A percentile compares a stretch with the other conserved stretches of the same genome.
phyloP scores from a whole-genome alignment of 2,329 filamentous ascomycete species.

The Phoma sp. region DNA sequence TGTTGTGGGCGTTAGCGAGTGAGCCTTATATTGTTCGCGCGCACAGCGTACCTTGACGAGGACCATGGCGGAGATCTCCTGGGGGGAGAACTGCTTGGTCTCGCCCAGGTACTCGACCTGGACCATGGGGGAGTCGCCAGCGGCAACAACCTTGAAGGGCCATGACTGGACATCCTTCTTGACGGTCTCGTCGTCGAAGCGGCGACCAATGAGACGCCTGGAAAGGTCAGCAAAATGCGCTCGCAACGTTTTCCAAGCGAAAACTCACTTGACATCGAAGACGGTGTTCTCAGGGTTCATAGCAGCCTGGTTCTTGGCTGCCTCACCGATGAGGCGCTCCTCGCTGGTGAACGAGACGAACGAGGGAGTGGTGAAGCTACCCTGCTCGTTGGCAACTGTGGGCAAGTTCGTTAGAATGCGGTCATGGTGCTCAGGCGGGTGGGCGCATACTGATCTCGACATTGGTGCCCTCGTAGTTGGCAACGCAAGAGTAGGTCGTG shows the following conservation, averaged over 20 bases:
- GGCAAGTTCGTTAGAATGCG: slow-evolving; percentile 30
- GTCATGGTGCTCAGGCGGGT: slow-evolving; percentile 6
- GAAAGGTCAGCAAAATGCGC: slow-evolving; percentile 39
- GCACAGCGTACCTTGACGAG: slow-evolving; percentile 79
- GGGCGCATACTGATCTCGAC: slow-evolving; percentile 88
- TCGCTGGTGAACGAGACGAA: slow-evolving; percentile 99
- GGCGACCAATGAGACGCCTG: slow-evolving; percentile 96
- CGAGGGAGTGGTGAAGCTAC: slow-evolving; percentile 97
- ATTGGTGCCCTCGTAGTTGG: slow-evolving; percentile 98
- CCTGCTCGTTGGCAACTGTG: slow-evolving; percentile 96
- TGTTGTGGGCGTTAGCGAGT: slow-evolving; percentile 51
- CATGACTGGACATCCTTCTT: slow-evolving; percentile 99
- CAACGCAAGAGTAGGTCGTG: slow-evolving; percentile 99
- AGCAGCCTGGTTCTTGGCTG: slow-evolving; percentile 99
- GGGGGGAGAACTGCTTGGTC: slow-evolving; percentile 94
- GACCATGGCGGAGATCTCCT: slow-evolving; percentile 99
- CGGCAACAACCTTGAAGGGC: slow-evolving; percentile 98
- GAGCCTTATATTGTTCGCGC: slow-evolving; percentile 1
- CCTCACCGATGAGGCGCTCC: slow-evolving; percentile 99
- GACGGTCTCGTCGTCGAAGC: slow-evolving; percentile 93
- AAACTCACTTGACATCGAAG: slow-evolving; percentile 95
- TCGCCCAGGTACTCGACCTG: slow-evolving; percentile 95
- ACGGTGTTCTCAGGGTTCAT: slow-evolving; percentile 99
- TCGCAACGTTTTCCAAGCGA: not conserved
- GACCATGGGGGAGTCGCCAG: slow-evolving; percentile 86